Percentiles rank a stretch among this genome's conserved stretches.
Evolutionary conservation across 148 eudicot genomes (phyloP).

Genomic region (Chenopodium formosanum): DNA sequence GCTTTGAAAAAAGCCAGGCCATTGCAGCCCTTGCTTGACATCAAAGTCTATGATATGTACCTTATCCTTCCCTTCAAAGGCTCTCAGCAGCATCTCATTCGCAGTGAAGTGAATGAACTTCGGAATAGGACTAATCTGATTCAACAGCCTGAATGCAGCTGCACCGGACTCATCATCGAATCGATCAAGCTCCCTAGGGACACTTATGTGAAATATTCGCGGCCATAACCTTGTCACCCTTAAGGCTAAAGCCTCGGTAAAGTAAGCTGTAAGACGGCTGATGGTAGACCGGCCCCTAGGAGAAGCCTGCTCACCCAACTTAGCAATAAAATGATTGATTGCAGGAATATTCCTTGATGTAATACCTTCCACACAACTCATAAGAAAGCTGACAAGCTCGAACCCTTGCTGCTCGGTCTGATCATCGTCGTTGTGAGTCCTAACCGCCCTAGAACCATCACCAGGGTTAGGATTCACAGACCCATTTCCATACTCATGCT

Average conservation of each 20-base stretch:
- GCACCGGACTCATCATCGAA: constrained; percentile 59
- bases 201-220: constrained; percentile 53
- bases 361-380: constrained; percentile 71
- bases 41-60: constrained; percentile 92
- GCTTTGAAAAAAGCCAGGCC: constrained; percentile 89
- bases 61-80: constrained; percentile 80
- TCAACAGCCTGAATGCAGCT: constrained; percentile 63
- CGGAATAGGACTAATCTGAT: constrained; percentile 81
- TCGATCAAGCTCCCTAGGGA: constrained; percentile 69
- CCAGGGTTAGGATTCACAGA: constrained; percentile 47
- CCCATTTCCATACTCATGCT: constrained; percentile 63
- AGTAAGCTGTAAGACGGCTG: constrained; percentile 72
- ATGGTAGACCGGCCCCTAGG: constrained; percentile 67
- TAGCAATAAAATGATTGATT: constrained; percentile 57
- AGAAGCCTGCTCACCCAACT: constrained; percentile 78
- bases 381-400: constrained; percentile 68
- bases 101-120: constrained; percentile 89
- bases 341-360: constrained; percentile 51
- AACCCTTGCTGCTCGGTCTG: constrained; percentile 54
- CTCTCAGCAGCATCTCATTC: constrained; percentile 80
- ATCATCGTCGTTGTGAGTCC: constrained; percentile 30
- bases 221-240: constrained; percentile 84
- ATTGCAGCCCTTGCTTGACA: constrained; percentile 91
- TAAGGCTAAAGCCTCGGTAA: constrained; percentile 76
- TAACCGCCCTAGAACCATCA: constrained; percentile 34